phyloP scores from a whole-genome alignment of 2,329 filamentous ascomycete species.

The Podosphaera xanthii region DNA sequence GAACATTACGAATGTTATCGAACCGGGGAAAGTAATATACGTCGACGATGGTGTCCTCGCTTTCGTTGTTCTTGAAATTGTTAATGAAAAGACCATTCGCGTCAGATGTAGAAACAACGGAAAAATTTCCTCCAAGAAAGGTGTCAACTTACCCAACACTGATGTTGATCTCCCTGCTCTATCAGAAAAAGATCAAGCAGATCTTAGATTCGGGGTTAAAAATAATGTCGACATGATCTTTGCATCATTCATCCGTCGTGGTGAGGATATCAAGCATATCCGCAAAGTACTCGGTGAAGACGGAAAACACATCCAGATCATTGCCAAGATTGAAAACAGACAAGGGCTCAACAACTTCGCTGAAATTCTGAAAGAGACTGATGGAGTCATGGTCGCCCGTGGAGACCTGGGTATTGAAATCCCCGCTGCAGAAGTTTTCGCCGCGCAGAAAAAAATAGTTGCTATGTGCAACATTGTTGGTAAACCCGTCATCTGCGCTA shows the following conservation, averaged over 20 bases:
- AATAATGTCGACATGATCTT: conserved; percentile 99
- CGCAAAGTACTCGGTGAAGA: conserved; percentile 76
- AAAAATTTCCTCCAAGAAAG: conserved; percentile 96
- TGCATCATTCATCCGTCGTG: conserved; percentile 90
- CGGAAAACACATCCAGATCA: conserved; percentile 94
- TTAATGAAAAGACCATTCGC: conserved; percentile 73
- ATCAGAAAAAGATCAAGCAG: conserved; percentile 92
- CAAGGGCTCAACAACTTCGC: conserved; percentile 99
- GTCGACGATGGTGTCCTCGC: conserved; percentile 96
- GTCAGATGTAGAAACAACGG: conserved; percentile 87
- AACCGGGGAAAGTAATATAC: conserved; percentile 79
- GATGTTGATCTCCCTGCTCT: conserved; percentile 94
- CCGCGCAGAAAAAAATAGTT: conserved; percentile 99
- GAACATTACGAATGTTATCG: conserved; percentile 98
- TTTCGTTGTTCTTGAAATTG: conserved; percentile 74
- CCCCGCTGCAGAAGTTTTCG: conserved; percentile 92
- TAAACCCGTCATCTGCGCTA: conserved; percentile 97
- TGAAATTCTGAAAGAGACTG: conserved; percentile 85
- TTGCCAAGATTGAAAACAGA: conserved; percentile 99
- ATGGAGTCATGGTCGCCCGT: conserved; percentile 99
- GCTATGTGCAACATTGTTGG: conserved; percentile 99
- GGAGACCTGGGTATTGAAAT: conserved; percentile 98
- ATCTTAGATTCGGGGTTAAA: conserved; percentile 89
- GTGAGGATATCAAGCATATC: conserved; percentile 80
- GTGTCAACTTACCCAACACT: conserved; percentile 96